Percentiles rank a stretch among this genome's conserved stretches.
Evolutionary conservation across 179 eudicot species (phyloP).

Genomic region (Spergularia azorica): DNA sequence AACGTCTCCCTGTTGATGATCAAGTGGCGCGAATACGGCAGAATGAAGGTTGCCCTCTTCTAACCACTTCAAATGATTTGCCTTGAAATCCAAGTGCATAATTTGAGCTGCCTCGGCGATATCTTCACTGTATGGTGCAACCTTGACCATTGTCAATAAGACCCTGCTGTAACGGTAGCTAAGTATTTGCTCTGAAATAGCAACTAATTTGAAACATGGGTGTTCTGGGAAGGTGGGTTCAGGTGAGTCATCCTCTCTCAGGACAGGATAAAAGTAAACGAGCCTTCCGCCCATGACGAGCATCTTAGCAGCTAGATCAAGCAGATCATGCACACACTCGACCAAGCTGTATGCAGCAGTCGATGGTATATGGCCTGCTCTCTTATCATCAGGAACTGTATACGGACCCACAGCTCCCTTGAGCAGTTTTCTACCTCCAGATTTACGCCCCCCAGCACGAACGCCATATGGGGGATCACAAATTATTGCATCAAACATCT

Average conservation of each 20-base stretch:
- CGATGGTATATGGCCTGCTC: conserved; percentile 92
- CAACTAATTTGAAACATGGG: conserved; percentile 81
- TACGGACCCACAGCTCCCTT: conserved; percentile 81
- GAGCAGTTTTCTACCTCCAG: conserved; percentile 94
- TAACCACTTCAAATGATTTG: conserved; percentile 88
- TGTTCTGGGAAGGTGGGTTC: conserved; percentile 80
- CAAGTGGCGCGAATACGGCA: conserved; percentile 76
- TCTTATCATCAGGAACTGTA: conserved; percentile 93
- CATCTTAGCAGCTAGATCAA: conserved; percentile 86
- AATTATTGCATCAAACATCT: conserved; percentile 94
- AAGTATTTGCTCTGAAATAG: conserved; percentile 84
- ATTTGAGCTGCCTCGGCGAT: conserved; percentile 62
- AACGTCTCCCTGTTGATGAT: conserved; percentile 37
- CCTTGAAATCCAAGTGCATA: conserved; percentile 77
- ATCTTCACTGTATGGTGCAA: conserved; percentile 68
- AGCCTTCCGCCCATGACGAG: conserved; percentile 93
- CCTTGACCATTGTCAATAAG: conserved; percentile 88
- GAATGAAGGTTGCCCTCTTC: conserved; percentile 96
- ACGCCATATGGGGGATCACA: conserved; percentile 99
- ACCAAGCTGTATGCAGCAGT: conserved; percentile 93
- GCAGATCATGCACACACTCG: conserved; percentile 94
- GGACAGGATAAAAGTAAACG: conserved; percentile 86
- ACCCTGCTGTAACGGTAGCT: conserved; percentile 88
- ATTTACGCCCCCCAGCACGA: conserved; percentile 98
- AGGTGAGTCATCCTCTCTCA: conserved; percentile 66